These are phyloP conservation scores for Cyberlindnera samutprakarnensis DNA, from an alignment of 805 yeast genomes.

Conservation along the genomic window DNA sequence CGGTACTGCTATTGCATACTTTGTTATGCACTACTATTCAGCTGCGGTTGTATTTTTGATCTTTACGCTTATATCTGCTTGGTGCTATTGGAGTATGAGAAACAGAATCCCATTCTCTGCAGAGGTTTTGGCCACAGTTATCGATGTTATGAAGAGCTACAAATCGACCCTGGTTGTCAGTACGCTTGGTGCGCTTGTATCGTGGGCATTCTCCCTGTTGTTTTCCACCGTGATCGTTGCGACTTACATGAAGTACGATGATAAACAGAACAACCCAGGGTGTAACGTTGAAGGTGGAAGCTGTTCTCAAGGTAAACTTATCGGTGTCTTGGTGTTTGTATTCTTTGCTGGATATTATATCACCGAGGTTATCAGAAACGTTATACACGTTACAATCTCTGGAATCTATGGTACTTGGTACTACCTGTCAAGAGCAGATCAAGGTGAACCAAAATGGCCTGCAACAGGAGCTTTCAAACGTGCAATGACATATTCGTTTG, in stretches of 20 bases:
- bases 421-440: slow-evolving; percentile 66
- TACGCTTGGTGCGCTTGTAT: slow-evolving; percentile 47
- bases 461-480: slow-evolving; percentile 76
- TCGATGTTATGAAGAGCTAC: slow-evolving; percentile 65
- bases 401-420: slow-evolving; percentile 93
- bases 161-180: slow-evolving; percentile 65
- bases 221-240: slow-evolving; percentile 67
- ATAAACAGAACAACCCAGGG: slow-evolving; percentile 41
- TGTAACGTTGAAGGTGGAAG: slow-evolving; percentile 45
- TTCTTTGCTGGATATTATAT: slow-evolving; percentile 80
- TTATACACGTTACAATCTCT: slow-evolving; percentile 72
- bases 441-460: slow-evolving; percentile 73
- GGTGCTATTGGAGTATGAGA: slow-evolving; percentile 68
- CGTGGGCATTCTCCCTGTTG: slow-evolving; percentile 57
- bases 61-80: slow-evolving; percentile 57
- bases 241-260: slow-evolving; percentile 70
- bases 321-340: slow-evolving; percentile 64
- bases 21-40: slow-evolving; percentile 62
- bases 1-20: slow-evolving; percentile 70
- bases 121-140: slow-evolving; percentile 58
- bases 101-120: slow-evolving; percentile 68
- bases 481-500: slow-evolving; percentile 80
- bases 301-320: slow-evolving; percentile 51
- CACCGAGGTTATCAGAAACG: slow-evolving; percentile 74
- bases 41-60: slow-evolving; percentile 72